Evolutionary conservation across 257 asterid species (phyloP), one percentile per base, ranked within the genome.

Genomic region (Avicennia marina): DNA sequence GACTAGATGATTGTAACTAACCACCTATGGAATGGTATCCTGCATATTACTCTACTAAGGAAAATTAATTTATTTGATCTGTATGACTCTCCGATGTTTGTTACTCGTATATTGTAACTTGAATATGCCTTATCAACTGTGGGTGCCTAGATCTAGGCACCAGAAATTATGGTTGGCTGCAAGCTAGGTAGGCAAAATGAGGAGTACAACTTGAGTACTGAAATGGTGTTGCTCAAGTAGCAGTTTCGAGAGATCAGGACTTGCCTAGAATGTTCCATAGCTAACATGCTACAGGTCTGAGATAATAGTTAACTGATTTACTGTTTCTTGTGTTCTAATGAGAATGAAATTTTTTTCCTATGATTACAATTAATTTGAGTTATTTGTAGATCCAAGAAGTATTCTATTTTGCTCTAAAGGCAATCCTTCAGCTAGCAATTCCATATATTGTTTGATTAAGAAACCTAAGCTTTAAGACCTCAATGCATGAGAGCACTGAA

Each of bases 401-500:
- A 56, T 88, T 91, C 65, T 91, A 88, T 74, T 83, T 74, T 64
- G 95, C 97, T 49, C 97, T 85, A 76, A 88, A 82, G 78, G 95
- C 97, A 11, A 95, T 91, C 62, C 90, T 91, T 66, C 98, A 91
- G 77, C 98, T 97, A 34, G 82, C 90, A 6, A 84, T 95, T 48
- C 98, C 98, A 43, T 29, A n/a, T n/a, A n/a, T 68, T 88, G 49
- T 85, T 85, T 67, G 97, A 91, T 78, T 94, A 82, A 66, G 98
- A 83, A 72, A 71, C 88, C 42, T 95, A 78, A 68, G 69, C 81
- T 56, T 78, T 88, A 60, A 83, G 73, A 82, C 98, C 98, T 43
- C 83, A 84, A 27, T 91, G 97, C 52, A 70, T 77, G 64, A 85
- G 96, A 74, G 97, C 97, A 0, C 62, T 91, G 65, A 88, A 75